Conservation (phyloP, 1,284 basidiomycete genomes). For the Leccinum pachyderme region DNA sequence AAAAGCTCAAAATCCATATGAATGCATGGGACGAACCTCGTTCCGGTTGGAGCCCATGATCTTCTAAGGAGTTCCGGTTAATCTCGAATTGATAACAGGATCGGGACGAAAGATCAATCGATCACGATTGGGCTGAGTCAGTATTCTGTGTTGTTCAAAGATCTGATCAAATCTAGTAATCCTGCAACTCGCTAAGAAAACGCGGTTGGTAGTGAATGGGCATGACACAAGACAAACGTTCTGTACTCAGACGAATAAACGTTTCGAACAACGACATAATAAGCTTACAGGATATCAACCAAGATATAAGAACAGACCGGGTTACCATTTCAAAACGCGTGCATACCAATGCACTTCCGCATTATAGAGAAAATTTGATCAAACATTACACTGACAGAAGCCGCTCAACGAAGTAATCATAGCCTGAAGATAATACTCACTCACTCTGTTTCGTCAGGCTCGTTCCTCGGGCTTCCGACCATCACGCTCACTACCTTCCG, state of each 20-base stretch:
- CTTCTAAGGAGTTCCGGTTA: neutral
- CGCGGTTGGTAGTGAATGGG: neutral
- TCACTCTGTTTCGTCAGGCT: slow-evolving; percentile 3
- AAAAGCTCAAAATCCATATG: neutral
- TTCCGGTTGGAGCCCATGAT: neutral
- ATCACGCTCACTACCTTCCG: slow-evolving; percentile 31
- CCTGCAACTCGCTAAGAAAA: neutral
- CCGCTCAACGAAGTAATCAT: too few species aligned
- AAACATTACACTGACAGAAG: neutral
- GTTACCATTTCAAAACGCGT: neutral
- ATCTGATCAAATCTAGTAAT: neutral
- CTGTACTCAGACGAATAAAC: neutral
- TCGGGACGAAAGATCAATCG: neutral
- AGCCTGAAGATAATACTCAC: neutral
- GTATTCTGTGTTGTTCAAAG: neutral
- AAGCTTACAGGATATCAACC: neutral
- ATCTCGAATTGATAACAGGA: too few species aligned
- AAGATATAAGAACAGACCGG: neutral
- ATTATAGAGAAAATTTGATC: neutral
- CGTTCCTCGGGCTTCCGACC: slow-evolving; percentile 38
- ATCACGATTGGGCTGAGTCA: neutral
- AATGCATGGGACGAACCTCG: neutral
- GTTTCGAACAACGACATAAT: neutral
- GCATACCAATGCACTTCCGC: neutral
- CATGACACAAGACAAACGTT: neutral